Conservation (phyloP, 2,329 filamentous ascomycete genomes). For the Ambrosiella cleistominuta region DNA sequence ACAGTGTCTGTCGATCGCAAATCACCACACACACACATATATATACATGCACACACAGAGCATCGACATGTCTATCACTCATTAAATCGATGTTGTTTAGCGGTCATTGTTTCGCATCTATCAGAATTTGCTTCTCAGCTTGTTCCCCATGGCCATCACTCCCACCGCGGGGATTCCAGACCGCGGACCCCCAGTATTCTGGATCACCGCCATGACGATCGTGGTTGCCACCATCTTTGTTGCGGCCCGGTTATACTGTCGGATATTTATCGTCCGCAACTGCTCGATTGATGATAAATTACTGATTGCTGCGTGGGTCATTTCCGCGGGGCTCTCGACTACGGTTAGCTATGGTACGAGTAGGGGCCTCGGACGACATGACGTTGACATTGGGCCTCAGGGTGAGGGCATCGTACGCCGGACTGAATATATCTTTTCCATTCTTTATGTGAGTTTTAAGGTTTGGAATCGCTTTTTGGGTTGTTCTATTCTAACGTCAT, state of each 20-base stretch:
- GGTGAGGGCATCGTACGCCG: conserved; percentile 35
- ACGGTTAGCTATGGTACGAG: conserved; percentile 46
- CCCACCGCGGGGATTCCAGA: conserved; percentile 21
- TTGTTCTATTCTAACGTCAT: not conserved
- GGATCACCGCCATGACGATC: conserved; percentile 52
- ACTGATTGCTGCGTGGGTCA: conserved; percentile 61
- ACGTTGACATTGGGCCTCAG: conserved; percentile 36
- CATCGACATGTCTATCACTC: too few species aligned
- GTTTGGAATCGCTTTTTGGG: not conserved
- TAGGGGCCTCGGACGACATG: conserved; percentile 51
- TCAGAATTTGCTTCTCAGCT: too few species aligned
- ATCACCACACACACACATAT: too few species aligned
- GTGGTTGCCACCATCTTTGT: conserved; percentile 59
- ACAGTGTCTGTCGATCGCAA: too few species aligned
- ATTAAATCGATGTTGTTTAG: too few species aligned
- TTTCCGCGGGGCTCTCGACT: conserved; percentile 50
- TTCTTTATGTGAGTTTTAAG: conserved; percentile 35
- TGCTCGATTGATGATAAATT: conserved; percentile 64
- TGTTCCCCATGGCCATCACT: conserved; percentile 7
- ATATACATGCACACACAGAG: too few species aligned
- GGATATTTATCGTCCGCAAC: conserved; percentile 53
- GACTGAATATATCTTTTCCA: conserved; percentile 46
- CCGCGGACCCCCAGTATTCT: conserved; percentile 45
- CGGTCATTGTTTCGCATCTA: too few species aligned
- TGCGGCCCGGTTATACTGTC: conserved; percentile 52